These are phyloP conservation scores for Passiflora organensis DNA, from an alignment of 345 rosid species.

Conservation along the genomic window DNA sequence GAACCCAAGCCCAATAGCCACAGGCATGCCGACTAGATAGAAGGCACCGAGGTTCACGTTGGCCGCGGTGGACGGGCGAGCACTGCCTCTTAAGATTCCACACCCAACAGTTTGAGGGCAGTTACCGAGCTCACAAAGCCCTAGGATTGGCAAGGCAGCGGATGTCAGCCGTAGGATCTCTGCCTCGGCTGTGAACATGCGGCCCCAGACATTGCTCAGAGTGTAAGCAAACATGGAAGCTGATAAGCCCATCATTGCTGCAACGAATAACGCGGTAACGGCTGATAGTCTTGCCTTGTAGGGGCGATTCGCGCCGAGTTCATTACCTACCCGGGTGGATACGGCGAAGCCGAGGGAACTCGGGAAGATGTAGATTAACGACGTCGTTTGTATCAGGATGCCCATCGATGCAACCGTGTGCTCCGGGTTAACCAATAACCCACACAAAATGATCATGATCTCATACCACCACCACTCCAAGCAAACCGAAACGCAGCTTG, in stretches of 20 bases:
- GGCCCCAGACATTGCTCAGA: constrained; percentile 66
- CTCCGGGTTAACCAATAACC: constrained; percentile 57
- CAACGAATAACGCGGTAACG: constrained; percentile 46
- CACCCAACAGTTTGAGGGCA: constrained; percentile 96
- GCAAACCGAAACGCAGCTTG: constrained; percentile 91
- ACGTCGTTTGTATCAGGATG: constrained; percentile 82
- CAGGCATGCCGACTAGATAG: constrained; percentile 90
- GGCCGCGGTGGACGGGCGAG: constrained; percentile 82
- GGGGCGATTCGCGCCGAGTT: constrained; percentile 74
- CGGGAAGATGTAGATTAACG: constrained; percentile 79
- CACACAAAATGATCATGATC: constrained; percentile 85
- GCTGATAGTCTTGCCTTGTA: constrained; percentile 58
- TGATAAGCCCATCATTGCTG: constrained; percentile 56
- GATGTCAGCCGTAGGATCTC: constrained; percentile 69
- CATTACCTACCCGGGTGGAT: constrained; percentile 86
- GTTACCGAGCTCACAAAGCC: constrained; percentile 47
- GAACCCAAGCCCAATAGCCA: constrained; percentile 76
- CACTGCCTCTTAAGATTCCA: constrained; percentile 81
- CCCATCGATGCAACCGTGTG: constrained; percentile 88
- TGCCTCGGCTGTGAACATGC: constrained; percentile 60
- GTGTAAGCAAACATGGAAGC: constrained; percentile 63
- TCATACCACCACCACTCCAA: constrained; percentile 52
- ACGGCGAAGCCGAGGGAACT: constrained; percentile 81
- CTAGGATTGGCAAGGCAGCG: constrained; percentile 78
- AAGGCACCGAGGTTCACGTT: constrained; percentile 87